Percentiles rank a stretch among this genome's conserved stretches.
Evolutionary conservation across 345 rosid genomes (phyloP).

Genomic region (Jatropha curcas): DNA sequence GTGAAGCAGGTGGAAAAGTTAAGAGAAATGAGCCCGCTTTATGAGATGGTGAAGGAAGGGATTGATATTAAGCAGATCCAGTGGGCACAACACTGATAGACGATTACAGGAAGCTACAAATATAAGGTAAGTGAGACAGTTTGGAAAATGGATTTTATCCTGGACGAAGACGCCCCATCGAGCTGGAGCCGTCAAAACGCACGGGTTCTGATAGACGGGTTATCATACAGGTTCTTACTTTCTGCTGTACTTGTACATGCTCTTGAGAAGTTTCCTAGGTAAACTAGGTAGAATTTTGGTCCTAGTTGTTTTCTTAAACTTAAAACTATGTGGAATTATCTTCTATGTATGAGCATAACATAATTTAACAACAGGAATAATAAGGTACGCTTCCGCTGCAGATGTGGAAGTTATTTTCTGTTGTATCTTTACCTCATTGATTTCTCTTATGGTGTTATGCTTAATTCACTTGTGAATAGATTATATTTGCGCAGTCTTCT

Average conservation of each 20-base stretch:
- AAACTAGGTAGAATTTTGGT: slow-evolving; percentile 16
- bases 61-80: slow-evolving; percentile 78
- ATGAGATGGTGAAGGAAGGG: slow-evolving; percentile 93
- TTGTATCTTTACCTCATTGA: background rate
- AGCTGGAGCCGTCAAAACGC: slow-evolving; percentile 5
- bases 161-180: background rate
- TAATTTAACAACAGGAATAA: background rate
- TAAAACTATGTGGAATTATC: background rate
- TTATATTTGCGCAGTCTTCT: background rate
- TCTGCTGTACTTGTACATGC: slow-evolving; percentile 11
- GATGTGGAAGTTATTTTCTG: background rate
- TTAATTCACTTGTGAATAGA: background rate
- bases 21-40: slow-evolving; percentile 97
- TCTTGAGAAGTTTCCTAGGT: slow-evolving; percentile 14
- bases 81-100: slow-evolving; percentile 83
- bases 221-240: slow-evolving; percentile 5
- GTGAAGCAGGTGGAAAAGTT: slow-evolving; percentile 85
- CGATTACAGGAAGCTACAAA: background rate
- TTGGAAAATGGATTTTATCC: slow-evolving; percentile 6
- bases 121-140: background rate
- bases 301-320: background rate
- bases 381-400: background rate
- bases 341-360: background rate
- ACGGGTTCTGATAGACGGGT: background rate
- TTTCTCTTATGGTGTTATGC: background rate